Conservation (phyloP, 768 basidiomycete species). For the Russula lepida region DNA sequence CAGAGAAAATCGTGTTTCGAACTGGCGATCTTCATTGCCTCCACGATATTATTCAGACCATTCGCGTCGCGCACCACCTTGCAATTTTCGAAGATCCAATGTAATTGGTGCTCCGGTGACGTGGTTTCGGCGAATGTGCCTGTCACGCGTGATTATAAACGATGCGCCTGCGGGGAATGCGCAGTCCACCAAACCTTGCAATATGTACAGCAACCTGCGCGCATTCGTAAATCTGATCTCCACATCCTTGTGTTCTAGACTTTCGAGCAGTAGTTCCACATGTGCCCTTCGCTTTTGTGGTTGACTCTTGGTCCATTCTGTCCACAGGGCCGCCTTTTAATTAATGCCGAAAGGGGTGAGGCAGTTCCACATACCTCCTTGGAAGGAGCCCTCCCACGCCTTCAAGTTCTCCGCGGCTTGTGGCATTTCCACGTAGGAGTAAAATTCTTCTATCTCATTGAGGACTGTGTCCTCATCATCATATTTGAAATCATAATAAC, state of each 20-base stretch:
- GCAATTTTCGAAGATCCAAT: conserved; percentile 93
- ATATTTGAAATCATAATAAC: conserved; percentile 85
- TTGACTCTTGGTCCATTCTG: conserved; percentile 76
- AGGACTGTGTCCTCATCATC: conserved; percentile 95
- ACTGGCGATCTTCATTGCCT: conserved; percentile 84
- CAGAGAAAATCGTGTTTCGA: conserved; percentile 79
- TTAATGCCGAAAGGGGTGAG: conserved; percentile 9
- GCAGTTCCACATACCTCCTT: conserved; percentile 46
- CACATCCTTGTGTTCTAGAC: conserved; percentile 77
- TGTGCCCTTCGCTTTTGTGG: conserved; percentile 56
- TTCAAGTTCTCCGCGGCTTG: conserved; percentile 82
- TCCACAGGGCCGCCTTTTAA: conserved; percentile 13
- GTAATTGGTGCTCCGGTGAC: conserved; percentile 89
- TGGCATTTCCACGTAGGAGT: conserved; percentile 92
- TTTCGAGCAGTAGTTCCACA: conserved; percentile 75
- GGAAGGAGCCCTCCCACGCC: conserved; percentile 81
- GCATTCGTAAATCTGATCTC: conserved; percentile 83
- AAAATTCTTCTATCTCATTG: conserved; percentile 97
- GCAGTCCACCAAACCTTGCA: conserved; percentile 59
- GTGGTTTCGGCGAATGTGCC: conserved; percentile 87
- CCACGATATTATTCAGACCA: conserved; percentile 73
- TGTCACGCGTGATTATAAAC: conserved; percentile 26
- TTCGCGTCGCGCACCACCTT: conserved; percentile 77
- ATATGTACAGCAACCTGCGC: conserved; percentile 77
- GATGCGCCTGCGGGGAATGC: conserved; percentile 5